Evolutionary conservation across 495 filamentous ascomycete genomes (phyloP).

Genomic region (Corynascus novoguineensis): DNA sequence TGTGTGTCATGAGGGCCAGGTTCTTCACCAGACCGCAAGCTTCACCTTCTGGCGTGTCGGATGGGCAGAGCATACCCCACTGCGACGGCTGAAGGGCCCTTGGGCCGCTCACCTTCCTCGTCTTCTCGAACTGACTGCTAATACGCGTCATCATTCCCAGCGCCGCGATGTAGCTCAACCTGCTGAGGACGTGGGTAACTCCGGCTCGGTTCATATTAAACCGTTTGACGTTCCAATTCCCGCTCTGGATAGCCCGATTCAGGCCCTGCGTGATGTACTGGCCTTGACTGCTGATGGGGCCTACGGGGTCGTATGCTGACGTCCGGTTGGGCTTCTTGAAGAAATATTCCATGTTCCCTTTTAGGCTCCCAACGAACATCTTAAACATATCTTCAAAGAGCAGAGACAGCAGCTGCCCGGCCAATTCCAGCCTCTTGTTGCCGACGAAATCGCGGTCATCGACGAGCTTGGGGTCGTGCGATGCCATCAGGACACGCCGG

Average conservation of each 20-base stretch:
- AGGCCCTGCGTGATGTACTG: constrained; percentile 83
- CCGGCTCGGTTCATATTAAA: constrained; percentile 98
- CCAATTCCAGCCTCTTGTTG: constrained; percentile 92
- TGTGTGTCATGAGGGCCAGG: constrained; percentile 97
- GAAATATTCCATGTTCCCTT: constrained; percentile 87
- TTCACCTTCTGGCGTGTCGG: constrained; percentile 97
- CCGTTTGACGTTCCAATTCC: constrained; percentile 94
- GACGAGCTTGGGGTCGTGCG: constrained; percentile 77
- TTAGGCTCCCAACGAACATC: constrained; percentile 79
- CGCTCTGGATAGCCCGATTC: constrained; percentile 89
- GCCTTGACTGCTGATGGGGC: constrained; percentile 68
- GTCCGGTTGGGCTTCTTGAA: constrained; percentile 84
- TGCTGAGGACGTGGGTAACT: constrained; percentile 92
- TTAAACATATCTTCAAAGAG: constrained; percentile 98
- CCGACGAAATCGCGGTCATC: constrained; percentile 97
- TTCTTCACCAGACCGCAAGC: constrained; percentile 98
- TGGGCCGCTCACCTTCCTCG: constrained; percentile 88
- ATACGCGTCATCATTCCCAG: constrained; percentile 99
- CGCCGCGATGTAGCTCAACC: constrained; percentile 92
- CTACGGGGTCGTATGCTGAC: constrained; percentile 75
- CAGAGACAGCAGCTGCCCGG: constrained; percentile 88
- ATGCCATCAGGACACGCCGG: constrained; percentile 86
- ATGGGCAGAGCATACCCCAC: constrained; percentile 94
- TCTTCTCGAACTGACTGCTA: constrained; percentile 97
- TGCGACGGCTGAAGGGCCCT: constrained; percentile 94